Percentiles rank a stretch among this genome's conserved stretches.
phyloP scores from a whole-genome alignment of 352 stramenopile genomes.

The Phytopythium cucurbitacearum region DNA sequence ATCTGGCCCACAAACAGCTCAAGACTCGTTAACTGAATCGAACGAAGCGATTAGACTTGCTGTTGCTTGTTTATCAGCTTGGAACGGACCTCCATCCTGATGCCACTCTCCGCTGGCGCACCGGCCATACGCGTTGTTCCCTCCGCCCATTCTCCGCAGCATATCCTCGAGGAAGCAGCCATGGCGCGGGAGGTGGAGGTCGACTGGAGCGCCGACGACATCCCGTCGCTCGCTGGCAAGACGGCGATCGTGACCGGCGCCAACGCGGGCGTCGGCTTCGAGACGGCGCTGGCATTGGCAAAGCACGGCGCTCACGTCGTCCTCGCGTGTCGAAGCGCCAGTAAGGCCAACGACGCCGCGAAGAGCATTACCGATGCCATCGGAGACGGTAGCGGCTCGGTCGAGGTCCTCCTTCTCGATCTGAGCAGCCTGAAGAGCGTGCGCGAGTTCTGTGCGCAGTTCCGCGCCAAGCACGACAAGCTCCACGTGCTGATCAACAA shows the following conservation, averaged over 20 bases:
- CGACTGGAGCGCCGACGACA: conserved; percentile 21
- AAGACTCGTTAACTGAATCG: conserved; percentile 39
- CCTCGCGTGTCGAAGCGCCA: conserved; percentile 62
- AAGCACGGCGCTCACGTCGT: conserved; percentile 60
- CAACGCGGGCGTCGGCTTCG: conserved; percentile 78
- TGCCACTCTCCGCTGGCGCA: too few relatives aligned
- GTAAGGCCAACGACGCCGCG: not conserved
- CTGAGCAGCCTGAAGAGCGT: conserved; percentile 34
- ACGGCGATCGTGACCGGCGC: conserved; percentile 67
- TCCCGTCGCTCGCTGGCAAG: conserved; percentile 38
- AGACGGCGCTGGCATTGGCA: conserved; percentile 49
- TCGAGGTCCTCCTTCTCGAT: conserved; percentile 43
- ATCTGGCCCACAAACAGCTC: conserved; percentile 34
- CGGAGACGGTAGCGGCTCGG: not conserved
- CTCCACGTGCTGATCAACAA: conserved; percentile 68
- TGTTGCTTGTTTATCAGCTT: too few relatives aligned
- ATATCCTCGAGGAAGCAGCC: not conserved
- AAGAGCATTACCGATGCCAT: not conserved
- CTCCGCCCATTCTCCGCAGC: too few relatives aligned
- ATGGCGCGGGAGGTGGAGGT: not conserved
- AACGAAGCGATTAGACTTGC: not conserved
- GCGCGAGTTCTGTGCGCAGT: conserved; percentile 24
- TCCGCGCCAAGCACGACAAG: conserved; percentile 14
- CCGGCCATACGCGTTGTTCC: too few relatives aligned
- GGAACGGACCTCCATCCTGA: too few relatives aligned